Conservation (phyloP, 1,284 basidiomycete genomes). For the Malassezia restricta region DNA sequence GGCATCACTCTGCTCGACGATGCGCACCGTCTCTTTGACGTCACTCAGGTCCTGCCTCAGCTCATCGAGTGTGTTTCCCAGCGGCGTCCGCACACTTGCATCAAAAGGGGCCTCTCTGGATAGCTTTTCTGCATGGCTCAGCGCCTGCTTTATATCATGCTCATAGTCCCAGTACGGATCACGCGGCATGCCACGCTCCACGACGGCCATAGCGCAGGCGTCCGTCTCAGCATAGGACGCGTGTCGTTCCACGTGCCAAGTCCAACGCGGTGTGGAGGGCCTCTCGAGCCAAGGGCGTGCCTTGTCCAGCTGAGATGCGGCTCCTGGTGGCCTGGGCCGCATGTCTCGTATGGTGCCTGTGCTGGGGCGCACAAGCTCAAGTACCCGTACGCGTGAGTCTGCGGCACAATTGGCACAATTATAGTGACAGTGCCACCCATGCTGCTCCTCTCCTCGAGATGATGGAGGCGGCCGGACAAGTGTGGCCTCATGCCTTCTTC, state of each 20-base stretch:
- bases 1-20: conserved; percentile 35
- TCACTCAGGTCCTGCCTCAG: conserved; percentile 36
- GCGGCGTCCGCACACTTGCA: conserved; percentile 19
- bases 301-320: neutral
- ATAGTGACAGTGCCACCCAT: neutral
- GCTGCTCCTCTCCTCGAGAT: conserved; percentile 65
- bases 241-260: neutral
- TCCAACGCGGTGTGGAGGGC: neutral
- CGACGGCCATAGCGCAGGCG: no score
- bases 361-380: neutral
- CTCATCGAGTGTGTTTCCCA: conserved; percentile 26
- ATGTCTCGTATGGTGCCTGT: neutral
- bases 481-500: conserved; percentile 25
- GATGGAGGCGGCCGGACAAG: conserved; percentile 54
- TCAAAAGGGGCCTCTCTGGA: neutral
- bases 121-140: conserved; percentile 10
- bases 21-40: conserved; percentile 33
- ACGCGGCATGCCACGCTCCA: conserved; percentile 21
- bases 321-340: neutral
- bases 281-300: neutral
- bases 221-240: neutral
- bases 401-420: conserved; percentile 7
- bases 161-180: conserved; percentile 44
- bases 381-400: conserved; percentile 7
- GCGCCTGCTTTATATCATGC: conserved; percentile 28